Evolutionary conservation across 495 filamentous ascomycete genomes (phyloP).

Genomic region (Talaromyces ruber): DNA sequence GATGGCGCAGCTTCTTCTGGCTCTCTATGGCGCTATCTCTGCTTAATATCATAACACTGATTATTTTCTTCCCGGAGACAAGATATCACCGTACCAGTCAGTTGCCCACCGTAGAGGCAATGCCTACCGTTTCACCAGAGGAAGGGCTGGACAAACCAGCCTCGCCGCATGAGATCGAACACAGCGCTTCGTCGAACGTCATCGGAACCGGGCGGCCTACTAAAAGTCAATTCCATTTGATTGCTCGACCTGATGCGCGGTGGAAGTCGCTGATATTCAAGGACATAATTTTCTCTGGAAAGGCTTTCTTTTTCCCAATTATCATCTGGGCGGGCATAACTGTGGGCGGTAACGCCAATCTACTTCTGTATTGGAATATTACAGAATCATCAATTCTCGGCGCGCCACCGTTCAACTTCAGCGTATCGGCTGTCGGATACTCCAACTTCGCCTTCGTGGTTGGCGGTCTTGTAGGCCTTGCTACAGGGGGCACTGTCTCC

Average conservation of each 20-base stretch:
- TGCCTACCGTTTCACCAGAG: not conserved
- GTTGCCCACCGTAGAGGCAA: not conserved
- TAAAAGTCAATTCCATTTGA: not conserved
- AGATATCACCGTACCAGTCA: not conserved
- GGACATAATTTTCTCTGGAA: slow-evolving; percentile 36
- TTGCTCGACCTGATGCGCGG: slow-evolving; percentile 21
- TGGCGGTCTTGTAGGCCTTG: slow-evolving; percentile 40
- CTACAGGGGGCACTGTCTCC: slow-evolving; percentile 43
- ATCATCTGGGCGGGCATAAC: slow-evolving; percentile 43
- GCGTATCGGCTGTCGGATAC: slow-evolving; percentile 31
- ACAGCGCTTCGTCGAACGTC: too few species aligned
- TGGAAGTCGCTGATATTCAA: slow-evolving; percentile 24
- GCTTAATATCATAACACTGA: slow-evolving; percentile 28
- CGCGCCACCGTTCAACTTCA: slow-evolving; percentile 43
- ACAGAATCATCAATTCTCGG: slow-evolving; percentile 44
- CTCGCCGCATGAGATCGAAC: not conserved
- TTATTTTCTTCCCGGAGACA: not conserved
- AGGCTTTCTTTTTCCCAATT: slow-evolving; percentile 47
- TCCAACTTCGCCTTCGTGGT: slow-evolving; percentile 32
- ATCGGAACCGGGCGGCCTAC: too few species aligned
- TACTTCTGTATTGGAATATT: slow-evolving; percentile 47
- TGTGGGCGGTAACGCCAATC: slow-evolving; percentile 40
- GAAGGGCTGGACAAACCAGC: not conserved
- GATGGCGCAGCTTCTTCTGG: slow-evolving; percentile 48
- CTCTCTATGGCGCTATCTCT: slow-evolving; percentile 33